Percentiles rank a stretch among this genome's conserved stretches.
phyloP scores from a whole-genome alignment of 495 filamentous ascomycete genomes.

The Hypoxylon cercidicola region DNA sequence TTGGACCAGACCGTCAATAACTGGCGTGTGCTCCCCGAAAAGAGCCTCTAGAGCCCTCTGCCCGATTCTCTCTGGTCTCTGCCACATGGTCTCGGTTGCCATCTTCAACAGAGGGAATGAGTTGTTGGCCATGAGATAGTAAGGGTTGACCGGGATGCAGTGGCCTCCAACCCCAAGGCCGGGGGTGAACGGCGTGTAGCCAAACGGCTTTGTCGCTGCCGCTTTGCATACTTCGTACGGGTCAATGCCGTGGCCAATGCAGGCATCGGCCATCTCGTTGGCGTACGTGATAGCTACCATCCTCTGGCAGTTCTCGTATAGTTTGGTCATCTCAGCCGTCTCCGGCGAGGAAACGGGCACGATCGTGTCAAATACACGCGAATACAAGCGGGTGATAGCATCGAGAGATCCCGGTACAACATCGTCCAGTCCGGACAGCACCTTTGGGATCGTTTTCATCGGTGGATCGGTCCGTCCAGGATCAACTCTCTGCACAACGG shows the following conservation, averaged over 20 bases:
- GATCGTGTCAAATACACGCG: slow-evolving; percentile 45
- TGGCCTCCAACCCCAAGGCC: slow-evolving; percentile 52
- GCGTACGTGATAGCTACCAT: slow-evolving; percentile 54
- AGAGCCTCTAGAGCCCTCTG: slow-evolving; percentile 27
- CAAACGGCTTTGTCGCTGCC: slow-evolving; percentile 54
- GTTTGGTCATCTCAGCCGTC: slow-evolving; percentile 56
- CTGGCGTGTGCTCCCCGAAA: slow-evolving; percentile 13
- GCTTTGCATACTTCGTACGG: slow-evolving; percentile 51
- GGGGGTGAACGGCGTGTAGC: slow-evolving; percentile 49
- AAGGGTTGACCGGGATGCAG: slow-evolving; percentile 55
- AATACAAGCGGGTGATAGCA: slow-evolving; percentile 46
- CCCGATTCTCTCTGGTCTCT: slow-evolving; percentile 45
- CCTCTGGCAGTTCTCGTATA: slow-evolving; percentile 56
- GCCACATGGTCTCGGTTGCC: slow-evolving; percentile 48
- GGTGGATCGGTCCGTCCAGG: slow-evolving; percentile 47
- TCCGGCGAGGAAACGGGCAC: slow-evolving; percentile 52
- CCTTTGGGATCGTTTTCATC: slow-evolving; percentile 46
- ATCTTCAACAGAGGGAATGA: slow-evolving; percentile 46
- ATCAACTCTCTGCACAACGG: slow-evolving; percentile 46
- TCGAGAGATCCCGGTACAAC: slow-evolving; percentile 46
- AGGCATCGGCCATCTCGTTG: slow-evolving; percentile 57
- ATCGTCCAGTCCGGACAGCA: slow-evolving; percentile 50
- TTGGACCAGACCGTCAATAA: slow-evolving; percentile 1
- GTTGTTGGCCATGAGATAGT: slow-evolving; percentile 50
- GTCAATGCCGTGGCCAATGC: slow-evolving; percentile 48